Evolutionary conservation across 345 rosid species (phyloP).

Genomic region (Arabidopsis arenosa): DNA sequence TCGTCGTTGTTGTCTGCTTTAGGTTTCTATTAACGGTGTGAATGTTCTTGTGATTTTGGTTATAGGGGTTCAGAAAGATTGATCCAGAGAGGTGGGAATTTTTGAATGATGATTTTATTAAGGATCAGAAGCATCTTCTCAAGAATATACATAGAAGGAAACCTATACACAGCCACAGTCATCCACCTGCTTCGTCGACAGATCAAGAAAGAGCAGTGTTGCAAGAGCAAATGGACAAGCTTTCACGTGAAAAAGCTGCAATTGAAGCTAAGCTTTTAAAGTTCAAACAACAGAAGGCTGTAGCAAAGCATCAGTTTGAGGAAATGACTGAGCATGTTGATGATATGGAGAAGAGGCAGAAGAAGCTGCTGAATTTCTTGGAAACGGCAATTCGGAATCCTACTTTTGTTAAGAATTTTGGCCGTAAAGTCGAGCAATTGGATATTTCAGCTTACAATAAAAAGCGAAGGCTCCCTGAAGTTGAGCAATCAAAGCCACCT

Average conservation of each 20-base stretch:
- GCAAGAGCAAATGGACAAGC: slow-evolving; percentile 76
- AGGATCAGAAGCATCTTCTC: slow-evolving; percentile 87
- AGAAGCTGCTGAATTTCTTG: slow-evolving; percentile 56
- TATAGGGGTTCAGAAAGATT: slow-evolving; percentile 90
- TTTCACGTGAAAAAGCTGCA: slow-evolving; percentile 65
- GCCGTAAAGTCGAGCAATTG: slow-evolving; percentile 67
- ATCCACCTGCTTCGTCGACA: slow-evolving; percentile 54
- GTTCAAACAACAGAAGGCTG: slow-evolving; percentile 61
- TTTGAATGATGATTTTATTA: slow-evolving; percentile 82
- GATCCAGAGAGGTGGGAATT: slow-evolving; percentile 97
- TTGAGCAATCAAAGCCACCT: slow-evolving; percentile 60
- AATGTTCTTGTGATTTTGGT: slow-evolving; percentile 14
- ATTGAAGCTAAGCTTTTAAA: slow-evolving; percentile 67
- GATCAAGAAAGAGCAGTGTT: slow-evolving; percentile 77
- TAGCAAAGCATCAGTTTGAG: slow-evolving; percentile 65
- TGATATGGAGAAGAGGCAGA: slow-evolving; percentile 74
- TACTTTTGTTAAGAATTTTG: slow-evolving; percentile 63
- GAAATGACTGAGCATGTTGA: slow-evolving; percentile 59
- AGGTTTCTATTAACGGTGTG: slow-evolving; percentile 1
- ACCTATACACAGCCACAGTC: slow-evolving; percentile 92
- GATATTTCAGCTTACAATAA: slow-evolving; percentile 76
- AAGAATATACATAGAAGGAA: slow-evolving; percentile 87
- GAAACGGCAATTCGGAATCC: slow-evolving; percentile 64
- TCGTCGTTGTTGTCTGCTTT: background rate
- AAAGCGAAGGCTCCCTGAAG: slow-evolving; percentile 78